These are phyloP conservation scores for Madurella fahalii DNA, from an alignment of 2,329 filamentous ascomycete genomes.

Conservation along the genomic window DNA sequence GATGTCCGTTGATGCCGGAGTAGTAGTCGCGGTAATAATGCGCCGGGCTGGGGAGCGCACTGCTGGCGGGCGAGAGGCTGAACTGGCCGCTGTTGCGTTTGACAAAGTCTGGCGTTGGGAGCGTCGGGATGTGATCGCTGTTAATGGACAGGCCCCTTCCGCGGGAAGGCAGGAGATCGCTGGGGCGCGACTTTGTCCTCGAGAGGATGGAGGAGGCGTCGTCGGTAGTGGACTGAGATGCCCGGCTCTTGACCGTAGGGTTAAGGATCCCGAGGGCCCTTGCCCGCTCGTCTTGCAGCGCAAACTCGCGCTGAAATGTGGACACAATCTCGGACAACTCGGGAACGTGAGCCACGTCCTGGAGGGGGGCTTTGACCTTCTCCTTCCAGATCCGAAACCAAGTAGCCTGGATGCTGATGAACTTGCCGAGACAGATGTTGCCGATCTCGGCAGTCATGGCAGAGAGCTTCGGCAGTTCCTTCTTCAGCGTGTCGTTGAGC, in stretches of 20 bases:
- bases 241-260: slow-evolving; percentile 57
- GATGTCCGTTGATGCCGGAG: slow-evolving; percentile 41
- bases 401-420: slow-evolving; percentile 75
- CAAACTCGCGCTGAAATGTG: slow-evolving; percentile 75
- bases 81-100: slow-evolving; percentile 65
- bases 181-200: slow-evolving; percentile 46
- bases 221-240: slow-evolving; percentile 54
- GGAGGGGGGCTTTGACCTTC: slow-evolving; percentile 73
- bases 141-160: slow-evolving; percentile 58
- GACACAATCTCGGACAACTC: slow-evolving; percentile 70
- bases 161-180: slow-evolving; percentile 46
- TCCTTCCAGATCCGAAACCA: slow-evolving; percentile 84
- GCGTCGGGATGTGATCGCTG: slow-evolving; percentile 57
- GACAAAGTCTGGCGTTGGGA: slow-evolving; percentile 63
- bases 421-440: slow-evolving; percentile 75
- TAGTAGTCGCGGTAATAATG: slow-evolving; percentile 56
- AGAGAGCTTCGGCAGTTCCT: slow-evolving; percentile 84
- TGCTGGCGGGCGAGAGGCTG: slow-evolving; percentile 52
- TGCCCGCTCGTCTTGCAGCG: slow-evolving; percentile 68
- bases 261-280: slow-evolving; percentile 74
- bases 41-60: slow-evolving; percentile 45
- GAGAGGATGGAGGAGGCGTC: slow-evolving; percentile 44
- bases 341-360: slow-evolving; percentile 57
- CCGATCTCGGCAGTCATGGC: slow-evolving; percentile 76
- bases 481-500: slow-evolving; percentile 87